These are phyloP conservation scores for Solanum stenotomum DNA, from an alignment of 257 asterid genomes.

Conservation along the genomic window DNA sequence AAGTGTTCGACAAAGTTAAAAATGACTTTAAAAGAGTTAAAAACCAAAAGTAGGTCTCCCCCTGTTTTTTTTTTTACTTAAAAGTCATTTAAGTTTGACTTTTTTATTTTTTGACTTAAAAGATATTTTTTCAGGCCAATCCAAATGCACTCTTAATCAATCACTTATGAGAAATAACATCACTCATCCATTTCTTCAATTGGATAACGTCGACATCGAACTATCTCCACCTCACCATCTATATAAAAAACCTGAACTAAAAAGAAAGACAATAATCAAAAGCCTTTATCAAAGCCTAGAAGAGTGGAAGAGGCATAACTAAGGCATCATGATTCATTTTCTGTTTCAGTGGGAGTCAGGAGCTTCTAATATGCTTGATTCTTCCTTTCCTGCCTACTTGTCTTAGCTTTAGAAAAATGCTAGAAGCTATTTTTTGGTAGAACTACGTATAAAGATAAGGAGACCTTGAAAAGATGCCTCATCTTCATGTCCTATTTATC, in stretches of 20 bases:
- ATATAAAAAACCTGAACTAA: background rate
- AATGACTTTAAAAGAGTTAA: too few relatives aligned
- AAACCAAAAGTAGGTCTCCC: too few relatives aligned
- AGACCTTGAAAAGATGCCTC: background rate
- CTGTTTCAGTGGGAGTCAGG: background rate
- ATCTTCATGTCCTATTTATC: background rate
- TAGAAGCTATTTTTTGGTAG: background rate
- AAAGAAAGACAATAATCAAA: background rate
- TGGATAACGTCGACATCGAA: background rate
- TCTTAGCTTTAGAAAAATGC: background rate
- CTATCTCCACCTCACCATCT: background rate
- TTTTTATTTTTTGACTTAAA: too few relatives aligned
- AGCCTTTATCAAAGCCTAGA: background rate
- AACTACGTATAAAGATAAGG: background rate
- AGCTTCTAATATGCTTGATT: background rate
- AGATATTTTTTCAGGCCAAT: too few relatives aligned
- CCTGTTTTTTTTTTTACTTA: too few relatives aligned
- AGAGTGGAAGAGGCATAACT: background rate
- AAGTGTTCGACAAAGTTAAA: too few relatives aligned
- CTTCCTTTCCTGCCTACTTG: background rate
- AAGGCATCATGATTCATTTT: background rate
- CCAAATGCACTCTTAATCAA: background rate
- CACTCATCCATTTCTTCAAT: background rate
- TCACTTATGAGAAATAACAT: background rate
- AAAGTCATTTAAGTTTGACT: too few relatives aligned